Conservation (phyloP, 176 grass and related monocot species). For the Echinochloa phyllopogon region DNA sequence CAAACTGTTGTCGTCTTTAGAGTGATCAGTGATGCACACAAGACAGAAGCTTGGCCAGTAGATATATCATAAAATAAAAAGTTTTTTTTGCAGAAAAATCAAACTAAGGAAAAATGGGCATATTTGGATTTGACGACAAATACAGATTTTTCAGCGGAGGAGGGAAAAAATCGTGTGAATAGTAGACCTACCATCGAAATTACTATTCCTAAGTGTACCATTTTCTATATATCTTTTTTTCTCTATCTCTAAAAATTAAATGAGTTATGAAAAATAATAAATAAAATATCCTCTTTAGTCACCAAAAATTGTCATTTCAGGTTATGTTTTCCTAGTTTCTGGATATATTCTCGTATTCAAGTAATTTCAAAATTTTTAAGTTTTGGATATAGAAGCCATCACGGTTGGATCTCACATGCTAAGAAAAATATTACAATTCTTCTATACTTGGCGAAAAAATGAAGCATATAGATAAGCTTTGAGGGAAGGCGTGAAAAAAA, state of each 20-base stretch:
- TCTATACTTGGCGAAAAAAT: neutral
- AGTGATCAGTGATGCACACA: neutral
- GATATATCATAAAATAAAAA: neutral
- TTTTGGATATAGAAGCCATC: too few relatives aligned
- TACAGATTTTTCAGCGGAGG: neutral
- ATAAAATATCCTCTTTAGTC: too few relatives aligned
- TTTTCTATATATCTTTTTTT: neutral
- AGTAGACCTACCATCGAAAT: neutral
- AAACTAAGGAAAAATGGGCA: too few relatives aligned
- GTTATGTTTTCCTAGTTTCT: neutral
- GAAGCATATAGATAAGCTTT: constrained; percentile 1
- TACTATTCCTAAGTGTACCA: neutral
- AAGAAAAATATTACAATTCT: neutral
- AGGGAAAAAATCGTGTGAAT: neutral
- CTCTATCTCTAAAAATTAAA: neutral
- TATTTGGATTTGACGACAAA: neutral
- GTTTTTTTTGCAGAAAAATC: too few relatives aligned
- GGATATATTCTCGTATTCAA: neutral
- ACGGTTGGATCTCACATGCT: neutral
- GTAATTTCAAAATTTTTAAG: neutral
- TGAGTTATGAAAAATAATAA: neutral
- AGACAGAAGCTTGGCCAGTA: neutral
- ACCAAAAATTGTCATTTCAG: too few relatives aligned
- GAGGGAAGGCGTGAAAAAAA: neutral
- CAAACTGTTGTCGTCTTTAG: neutral